Percentiles rank a stretch among this genome's conserved stretches.
Conservation (phyloP, 129 eudicot species). For the sunflower (Helianthus annuus) region HanXRQr2.0-SUNRISE NC_035448.2:5960837-5961336, state of each 20-base stretch:
- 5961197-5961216: constrained; percentile 26
- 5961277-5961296: constrained; percentile 11
- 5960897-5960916: neutral
- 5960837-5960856: neutral
- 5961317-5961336: neutral
- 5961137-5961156: constrained; percentile 95
- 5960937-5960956: constrained; percentile 87
- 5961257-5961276: neutral
- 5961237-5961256: constrained; percentile 19
- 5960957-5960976: constrained; percentile 98
- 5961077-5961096: constrained; percentile 61
- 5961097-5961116: constrained; percentile 65
- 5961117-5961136: constrained; percentile 98
- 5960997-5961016: constrained; percentile 96
- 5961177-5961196: constrained; percentile 69
- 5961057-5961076: constrained; percentile 67
- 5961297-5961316: constrained; percentile 4
- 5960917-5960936: constrained; percentile 33
- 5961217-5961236: neutral
- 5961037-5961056: constrained; percentile 78
- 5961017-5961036: constrained; percentile 91
- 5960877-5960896: neutral
- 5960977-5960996: constrained; percentile 88
- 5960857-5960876: neutral
- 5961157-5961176: constrained; percentile 76